Conservation (phyloP, 192 early-diverging fungal species). For the Dissophora globulifera region DNA sequence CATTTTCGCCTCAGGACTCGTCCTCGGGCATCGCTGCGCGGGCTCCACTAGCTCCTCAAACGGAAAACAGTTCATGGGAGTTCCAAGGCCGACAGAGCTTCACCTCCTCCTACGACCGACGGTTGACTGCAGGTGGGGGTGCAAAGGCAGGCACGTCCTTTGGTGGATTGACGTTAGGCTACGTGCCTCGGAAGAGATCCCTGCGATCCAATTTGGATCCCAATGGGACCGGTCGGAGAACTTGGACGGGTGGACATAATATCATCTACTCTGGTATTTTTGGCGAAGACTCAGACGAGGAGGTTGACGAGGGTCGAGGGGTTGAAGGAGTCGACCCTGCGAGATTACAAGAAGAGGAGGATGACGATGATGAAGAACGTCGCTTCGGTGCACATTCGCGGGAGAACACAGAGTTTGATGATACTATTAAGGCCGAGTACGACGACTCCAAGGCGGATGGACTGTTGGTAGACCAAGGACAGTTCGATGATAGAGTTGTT, state of each 20-base stretch:
- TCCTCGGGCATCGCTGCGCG: slow-evolving; percentile 8
- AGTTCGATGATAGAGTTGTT: not conserved
- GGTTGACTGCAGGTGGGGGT: slow-evolving; percentile 20
- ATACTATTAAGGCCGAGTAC: slow-evolving; percentile 16
- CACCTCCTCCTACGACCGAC: slow-evolving; percentile 16
- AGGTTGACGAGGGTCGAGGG: not conserved
- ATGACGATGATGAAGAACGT: not conserved
- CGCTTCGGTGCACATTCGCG: not conserved
- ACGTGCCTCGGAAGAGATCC: slow-evolving; percentile 22
- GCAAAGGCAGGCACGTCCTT: slow-evolving; percentile 1
- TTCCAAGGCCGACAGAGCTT: slow-evolving; percentile 19
- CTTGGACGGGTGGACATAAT: slow-evolving; percentile 49
- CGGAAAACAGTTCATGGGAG: slow-evolving; percentile 37
- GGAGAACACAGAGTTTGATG: slow-evolving; percentile 5
- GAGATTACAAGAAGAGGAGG: not conserved
- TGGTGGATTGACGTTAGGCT: slow-evolving; percentile 32
- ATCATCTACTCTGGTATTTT: slow-evolving; percentile 54
- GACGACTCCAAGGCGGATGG: not conserved
- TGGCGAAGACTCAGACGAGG: slow-evolving; percentile 43
- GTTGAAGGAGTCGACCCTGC: not conserved
- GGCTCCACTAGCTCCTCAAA: slow-evolving; percentile 25
- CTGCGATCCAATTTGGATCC: slow-evolving; percentile 13
- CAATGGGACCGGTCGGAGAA: slow-evolving; percentile 36
- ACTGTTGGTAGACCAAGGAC: not conserved
- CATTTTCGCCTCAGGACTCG: slow-evolving; percentile 22